phyloP scores from a whole-genome alignment of 2,329 filamentous ascomycete genomes.

The Diaporthe nobilis region DNA sequence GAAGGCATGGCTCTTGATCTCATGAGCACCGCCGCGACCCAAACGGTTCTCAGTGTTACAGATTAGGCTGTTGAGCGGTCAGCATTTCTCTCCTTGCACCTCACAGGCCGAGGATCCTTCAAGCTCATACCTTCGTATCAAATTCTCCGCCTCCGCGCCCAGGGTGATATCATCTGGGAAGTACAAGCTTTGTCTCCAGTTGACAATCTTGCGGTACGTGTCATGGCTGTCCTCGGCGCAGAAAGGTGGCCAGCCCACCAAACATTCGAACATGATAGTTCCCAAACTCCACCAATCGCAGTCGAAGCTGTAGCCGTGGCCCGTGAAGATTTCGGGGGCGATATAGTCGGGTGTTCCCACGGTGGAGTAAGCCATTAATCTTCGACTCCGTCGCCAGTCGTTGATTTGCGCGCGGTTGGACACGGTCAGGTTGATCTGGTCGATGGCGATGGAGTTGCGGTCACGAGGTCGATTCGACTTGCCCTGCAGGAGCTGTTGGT shows the following conservation, averaged over 20 bases:
- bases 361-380: conserved; percentile 97
- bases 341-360: conserved; percentile 99
- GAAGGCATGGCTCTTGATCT: conserved; percentile 95
- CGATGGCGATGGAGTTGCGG: conserved; percentile 93
- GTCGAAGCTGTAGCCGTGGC: conserved; percentile 94
- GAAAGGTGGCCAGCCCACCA: conserved; percentile 99
- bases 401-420: conserved; percentile 99
- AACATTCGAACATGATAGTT: conserved; percentile 99
- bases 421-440: conserved; percentile 98
- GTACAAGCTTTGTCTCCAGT: conserved; percentile 95
- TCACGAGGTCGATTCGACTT: conserved; percentile 81
- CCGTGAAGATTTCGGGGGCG: conserved; percentile 97
- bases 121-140: conserved; percentile 85
- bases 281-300: conserved; percentile 99
- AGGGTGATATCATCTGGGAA: conserved; percentile 91
- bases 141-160: conserved; percentile 88
- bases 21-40: conserved; percentile 86
- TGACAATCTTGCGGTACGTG: conserved; percentile 99
- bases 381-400: conserved; percentile 96
- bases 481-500: conserved; percentile 93
- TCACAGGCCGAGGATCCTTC: not conserved
- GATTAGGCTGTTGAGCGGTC: conserved; percentile 76
- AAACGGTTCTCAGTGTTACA: conserved; percentile 95
- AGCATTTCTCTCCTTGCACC: not conserved
- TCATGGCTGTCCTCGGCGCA: conserved; percentile 98